Conservation (phyloP, 805 yeast genomes). For the Spathaspora boniae region DNA sequence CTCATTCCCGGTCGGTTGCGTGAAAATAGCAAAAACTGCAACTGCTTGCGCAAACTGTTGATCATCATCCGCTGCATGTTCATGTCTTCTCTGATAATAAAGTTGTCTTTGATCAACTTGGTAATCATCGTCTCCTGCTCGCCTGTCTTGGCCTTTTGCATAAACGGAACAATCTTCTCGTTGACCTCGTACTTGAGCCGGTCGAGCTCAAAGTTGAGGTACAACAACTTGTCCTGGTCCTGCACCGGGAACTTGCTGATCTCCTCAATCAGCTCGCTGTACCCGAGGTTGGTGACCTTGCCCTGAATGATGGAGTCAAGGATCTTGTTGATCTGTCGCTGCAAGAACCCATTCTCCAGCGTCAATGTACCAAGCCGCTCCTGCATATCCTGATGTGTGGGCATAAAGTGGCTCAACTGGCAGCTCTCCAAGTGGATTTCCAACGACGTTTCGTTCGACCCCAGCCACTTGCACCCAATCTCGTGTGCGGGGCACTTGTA, state of each 20-base stretch:
- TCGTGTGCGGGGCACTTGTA: constrained; percentile 44
- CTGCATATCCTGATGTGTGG: constrained; percentile 20
- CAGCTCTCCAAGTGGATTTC: constrained; percentile 35
- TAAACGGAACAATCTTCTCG: constrained; percentile 33
- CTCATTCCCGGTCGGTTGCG: constrained; percentile 29
- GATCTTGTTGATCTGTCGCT: constrained; percentile 42
- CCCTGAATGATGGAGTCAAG: constrained; percentile 49
- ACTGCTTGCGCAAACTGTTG: constrained; percentile 47
- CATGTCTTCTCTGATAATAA: constrained; percentile 45
- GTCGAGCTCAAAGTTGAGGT: constrained; percentile 41
- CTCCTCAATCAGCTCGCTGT: constrained; percentile 45
- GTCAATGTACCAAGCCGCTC: constrained; percentile 23
- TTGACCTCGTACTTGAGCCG: constrained; percentile 41
- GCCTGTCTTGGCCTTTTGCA: constrained; percentile 19
- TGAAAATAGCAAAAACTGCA: constrained; percentile 46
- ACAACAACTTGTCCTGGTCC: constrained; percentile 26
- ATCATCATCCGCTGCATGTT: constrained; percentile 42
- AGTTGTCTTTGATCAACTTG: constrained; percentile 33
- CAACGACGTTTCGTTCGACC: constrained; percentile 30
- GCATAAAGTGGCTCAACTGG: constrained; percentile 27
- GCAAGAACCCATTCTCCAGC: constrained; percentile 37
- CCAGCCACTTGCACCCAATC: constrained; percentile 51
- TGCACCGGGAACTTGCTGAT: constrained; percentile 24
- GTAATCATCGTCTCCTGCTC: constrained; percentile 30
- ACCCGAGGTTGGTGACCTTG: constrained; percentile 48